Conservation (phyloP, 106 monocot species). For the Cymbidium sinense region DNA sequence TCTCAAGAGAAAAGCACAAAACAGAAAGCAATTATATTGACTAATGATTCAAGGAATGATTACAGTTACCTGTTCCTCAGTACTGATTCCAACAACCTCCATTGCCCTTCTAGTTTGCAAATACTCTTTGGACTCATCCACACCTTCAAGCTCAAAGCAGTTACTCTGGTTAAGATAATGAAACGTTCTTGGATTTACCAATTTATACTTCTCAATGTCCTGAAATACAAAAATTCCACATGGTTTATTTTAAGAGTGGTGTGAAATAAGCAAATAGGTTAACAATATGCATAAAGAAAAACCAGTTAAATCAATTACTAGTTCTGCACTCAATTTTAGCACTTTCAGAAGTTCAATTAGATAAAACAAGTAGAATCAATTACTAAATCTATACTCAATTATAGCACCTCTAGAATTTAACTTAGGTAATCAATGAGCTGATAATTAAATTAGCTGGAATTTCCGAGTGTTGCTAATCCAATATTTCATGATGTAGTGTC, state of each 20-base stretch:
- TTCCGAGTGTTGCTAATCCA: background rate
- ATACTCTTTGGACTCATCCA: constrained; percentile 51
- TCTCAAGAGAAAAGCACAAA: background rate
- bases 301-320: background rate
- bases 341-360: too few relatives aligned
- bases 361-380: background rate
- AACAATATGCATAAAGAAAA: background rate
- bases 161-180: constrained; percentile 53
- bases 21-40: background rate
- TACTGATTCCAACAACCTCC: constrained; percentile 53
- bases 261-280: background rate
- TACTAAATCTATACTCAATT: too few relatives aligned
- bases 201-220: constrained; percentile 41
- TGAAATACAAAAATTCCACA: constrained; percentile 7
- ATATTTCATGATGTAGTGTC: background rate
- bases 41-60: background rate
- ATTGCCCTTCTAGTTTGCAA: constrained; percentile 50
- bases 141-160: constrained; percentile 38
- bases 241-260: background rate
- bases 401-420: too few relatives aligned
- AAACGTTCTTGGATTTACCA: constrained; percentile 46
- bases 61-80: constrained; percentile 34
- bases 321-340: too few relatives aligned
- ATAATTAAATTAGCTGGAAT: background rate
- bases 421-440: too few relatives aligned